A percentile compares a stretch with the other conserved stretches of the same genome.
phyloP scores from a whole-genome alignment of 208 protist genomes.

The Wallacemonas sp. region DNA sequence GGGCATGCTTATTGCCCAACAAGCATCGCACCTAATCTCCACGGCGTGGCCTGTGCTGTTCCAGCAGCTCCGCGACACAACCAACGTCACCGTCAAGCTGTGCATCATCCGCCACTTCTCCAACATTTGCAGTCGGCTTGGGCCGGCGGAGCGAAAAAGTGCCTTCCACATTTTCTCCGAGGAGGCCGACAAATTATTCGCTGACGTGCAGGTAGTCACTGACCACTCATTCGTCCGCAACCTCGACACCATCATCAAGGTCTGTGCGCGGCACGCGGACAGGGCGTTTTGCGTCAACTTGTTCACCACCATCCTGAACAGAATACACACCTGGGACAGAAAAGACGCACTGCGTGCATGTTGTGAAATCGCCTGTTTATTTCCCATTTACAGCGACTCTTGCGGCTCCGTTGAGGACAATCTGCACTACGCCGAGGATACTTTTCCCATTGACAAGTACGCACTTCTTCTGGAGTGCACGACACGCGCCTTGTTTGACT shows the following conservation, averaged over 20 bases:
- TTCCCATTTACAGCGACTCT: background rate
- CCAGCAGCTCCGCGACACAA: slow-evolving; percentile 35
- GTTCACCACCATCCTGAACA: slow-evolving; percentile 11
- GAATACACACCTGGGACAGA: slow-evolving; percentile 17
- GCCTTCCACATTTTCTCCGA: slow-evolving; percentile 44
- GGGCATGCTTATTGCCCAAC: background rate
- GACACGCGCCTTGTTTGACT: background rate
- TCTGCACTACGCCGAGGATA: background rate
- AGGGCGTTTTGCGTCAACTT: slow-evolving; percentile 13
- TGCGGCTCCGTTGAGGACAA: background rate
- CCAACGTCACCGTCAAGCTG: slow-evolving; percentile 19
- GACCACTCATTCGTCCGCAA: slow-evolving; percentile 30
- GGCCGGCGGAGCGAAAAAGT: slow-evolving; percentile 26
- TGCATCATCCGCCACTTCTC: slow-evolving; percentile 48
- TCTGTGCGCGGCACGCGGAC: slow-evolving; percentile 17
- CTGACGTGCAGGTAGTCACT: slow-evolving; percentile 22
- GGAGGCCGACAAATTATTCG: slow-evolving; percentile 23
- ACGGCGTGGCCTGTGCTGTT: slow-evolving; percentile 57
- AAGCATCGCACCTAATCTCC: slow-evolving; percentile 7
- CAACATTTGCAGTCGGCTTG: slow-evolving; percentile 32
- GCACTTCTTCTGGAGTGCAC: background rate
- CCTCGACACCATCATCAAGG: slow-evolving; percentile 20
- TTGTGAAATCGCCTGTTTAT: background rate
- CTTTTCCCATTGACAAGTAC: background rate
- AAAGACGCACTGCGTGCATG: slow-evolving; percentile 15